These are phyloP conservation scores for Aspergillus tamarii DNA, from an alignment of 2,329 filamentous ascomycete species.

Conservation along the genomic window DNA sequence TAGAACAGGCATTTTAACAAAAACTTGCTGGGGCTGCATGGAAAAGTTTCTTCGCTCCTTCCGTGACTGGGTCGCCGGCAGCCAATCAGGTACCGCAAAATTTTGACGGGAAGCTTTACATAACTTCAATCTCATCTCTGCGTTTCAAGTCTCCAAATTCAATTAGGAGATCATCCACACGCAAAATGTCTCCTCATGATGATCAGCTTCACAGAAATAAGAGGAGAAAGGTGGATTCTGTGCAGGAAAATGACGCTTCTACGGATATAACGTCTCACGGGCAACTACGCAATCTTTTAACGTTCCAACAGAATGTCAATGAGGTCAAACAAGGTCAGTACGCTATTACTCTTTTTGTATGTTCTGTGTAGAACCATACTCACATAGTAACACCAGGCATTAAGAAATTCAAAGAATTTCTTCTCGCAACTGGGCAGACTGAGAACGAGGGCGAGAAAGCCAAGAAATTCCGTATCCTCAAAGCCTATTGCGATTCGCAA, in stretches of 20 bases:
- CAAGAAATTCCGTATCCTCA: constrained; percentile 47
- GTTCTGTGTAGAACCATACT: neutral
- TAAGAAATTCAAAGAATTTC: constrained; percentile 49
- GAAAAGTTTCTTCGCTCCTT: neutral
- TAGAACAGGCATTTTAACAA: no score
- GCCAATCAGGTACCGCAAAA: constrained; percentile 27
- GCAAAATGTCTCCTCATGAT: constrained; percentile 38
- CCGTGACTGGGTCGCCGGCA: neutral
- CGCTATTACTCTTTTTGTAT: neutral
- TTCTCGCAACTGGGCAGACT: constrained; percentile 41
- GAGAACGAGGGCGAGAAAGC: constrained; percentile 41
- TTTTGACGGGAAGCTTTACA: constrained; percentile 19
- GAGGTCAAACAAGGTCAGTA: constrained; percentile 66
- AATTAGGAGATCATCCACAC: constrained; percentile 23
- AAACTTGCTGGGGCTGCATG: no score
- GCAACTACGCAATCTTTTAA: constrained; percentile 70
- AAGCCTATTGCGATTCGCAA: constrained; percentile 57
- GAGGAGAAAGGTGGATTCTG: constrained; percentile 43
- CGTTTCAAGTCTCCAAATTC: constrained; percentile 1
- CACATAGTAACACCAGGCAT: constrained; percentile 36
- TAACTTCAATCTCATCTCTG: constrained; percentile 9
- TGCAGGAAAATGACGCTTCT: constrained; percentile 19
- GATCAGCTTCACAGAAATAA: constrained; percentile 40
- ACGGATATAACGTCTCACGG: constrained; percentile 52
- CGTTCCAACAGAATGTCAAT: constrained; percentile 69